Evolutionary conservation across 208 protist species (phyloP).

Genomic region (Trichomonas vaginalis): DNA sequence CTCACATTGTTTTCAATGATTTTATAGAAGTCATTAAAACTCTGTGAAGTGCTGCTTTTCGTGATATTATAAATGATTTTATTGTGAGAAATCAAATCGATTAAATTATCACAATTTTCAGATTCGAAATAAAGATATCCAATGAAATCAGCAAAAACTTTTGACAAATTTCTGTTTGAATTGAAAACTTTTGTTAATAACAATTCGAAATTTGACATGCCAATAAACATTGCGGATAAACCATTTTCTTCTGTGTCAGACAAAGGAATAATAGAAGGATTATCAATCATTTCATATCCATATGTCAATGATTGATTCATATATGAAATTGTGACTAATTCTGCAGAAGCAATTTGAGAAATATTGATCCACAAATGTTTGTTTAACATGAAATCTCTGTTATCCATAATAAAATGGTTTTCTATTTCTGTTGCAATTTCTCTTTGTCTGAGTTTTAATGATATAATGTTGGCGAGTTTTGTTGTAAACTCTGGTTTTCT

Average conservation of each 20-base stretch:
- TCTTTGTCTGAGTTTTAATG: not conserved
- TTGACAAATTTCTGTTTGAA: not conserved
- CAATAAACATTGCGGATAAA: not conserved
- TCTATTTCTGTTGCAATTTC: not conserved
- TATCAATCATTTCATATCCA: not conserved
- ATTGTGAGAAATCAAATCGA: not conserved
- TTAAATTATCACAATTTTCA: not conserved
- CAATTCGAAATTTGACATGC: not conserved
- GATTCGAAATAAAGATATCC: not conserved
- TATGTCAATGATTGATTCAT: not conserved
- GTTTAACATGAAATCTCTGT: not conserved
- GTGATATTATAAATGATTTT: not conserved
- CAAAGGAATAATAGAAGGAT: not conserved
- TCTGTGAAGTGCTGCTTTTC: not conserved
- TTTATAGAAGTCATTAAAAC: not conserved
- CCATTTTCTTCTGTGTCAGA: not conserved
- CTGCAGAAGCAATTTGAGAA: not conserved
- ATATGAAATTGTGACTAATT: not conserved
- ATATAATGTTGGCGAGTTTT: not conserved
- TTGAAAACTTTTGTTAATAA: not conserved
- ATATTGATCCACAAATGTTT: not conserved
- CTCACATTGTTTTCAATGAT: not conserved
- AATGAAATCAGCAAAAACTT: not conserved
- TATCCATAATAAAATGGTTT: not conserved
- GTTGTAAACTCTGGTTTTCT: not conserved